phyloP scores from a whole-genome alignment of 805 yeast species.

The Candida suzukii region DNA sequence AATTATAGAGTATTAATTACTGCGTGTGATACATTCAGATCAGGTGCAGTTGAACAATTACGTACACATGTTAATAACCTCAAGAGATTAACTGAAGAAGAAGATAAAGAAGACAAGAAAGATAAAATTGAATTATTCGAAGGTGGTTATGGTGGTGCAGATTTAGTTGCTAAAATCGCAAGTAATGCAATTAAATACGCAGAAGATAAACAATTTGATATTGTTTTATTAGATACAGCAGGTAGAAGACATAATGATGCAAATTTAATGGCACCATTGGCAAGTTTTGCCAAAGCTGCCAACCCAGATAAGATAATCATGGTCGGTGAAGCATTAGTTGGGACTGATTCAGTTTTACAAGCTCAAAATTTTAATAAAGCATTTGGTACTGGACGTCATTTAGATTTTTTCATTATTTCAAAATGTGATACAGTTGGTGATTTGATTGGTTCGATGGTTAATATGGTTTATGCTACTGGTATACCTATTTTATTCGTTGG shows the following conservation, averaged over 20 bases:
- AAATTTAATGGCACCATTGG: constrained; percentile 89
- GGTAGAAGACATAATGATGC: constrained; percentile 96
- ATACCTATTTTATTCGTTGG: constrained; percentile 95
- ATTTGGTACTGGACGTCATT: constrained; percentile 71
- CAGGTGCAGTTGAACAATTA: constrained; percentile 98
- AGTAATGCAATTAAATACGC: constrained; percentile 85
- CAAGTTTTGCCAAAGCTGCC: constrained; percentile 92
- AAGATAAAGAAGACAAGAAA: constrained; percentile 22
- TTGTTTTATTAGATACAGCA: constrained; percentile 92
- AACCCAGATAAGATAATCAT: constrained; percentile 93
- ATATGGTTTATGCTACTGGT: constrained; percentile 94
- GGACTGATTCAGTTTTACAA: constrained; percentile 94
- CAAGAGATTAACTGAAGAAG: constrained; percentile 53
- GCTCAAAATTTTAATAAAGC: constrained; percentile 91
- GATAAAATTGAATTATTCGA: constrained; percentile 70
- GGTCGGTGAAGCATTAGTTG: constrained; percentile 98
- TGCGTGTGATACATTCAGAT: constrained; percentile 96
- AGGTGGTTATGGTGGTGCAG: constrained; percentile 97
- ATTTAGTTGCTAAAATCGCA: constrained; percentile 86
- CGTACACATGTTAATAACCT: constrained; percentile 88
- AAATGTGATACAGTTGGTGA: constrained; percentile 98
- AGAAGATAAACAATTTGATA: constrained; percentile 60
- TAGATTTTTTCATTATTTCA: constrained; percentile 88
- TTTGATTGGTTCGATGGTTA: constrained; percentile 92
- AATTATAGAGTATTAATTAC: constrained; percentile 81